Base-by-base conservation (phyloP, 768 basidiomycete genomes). In the Calocera cornea region DNA sequence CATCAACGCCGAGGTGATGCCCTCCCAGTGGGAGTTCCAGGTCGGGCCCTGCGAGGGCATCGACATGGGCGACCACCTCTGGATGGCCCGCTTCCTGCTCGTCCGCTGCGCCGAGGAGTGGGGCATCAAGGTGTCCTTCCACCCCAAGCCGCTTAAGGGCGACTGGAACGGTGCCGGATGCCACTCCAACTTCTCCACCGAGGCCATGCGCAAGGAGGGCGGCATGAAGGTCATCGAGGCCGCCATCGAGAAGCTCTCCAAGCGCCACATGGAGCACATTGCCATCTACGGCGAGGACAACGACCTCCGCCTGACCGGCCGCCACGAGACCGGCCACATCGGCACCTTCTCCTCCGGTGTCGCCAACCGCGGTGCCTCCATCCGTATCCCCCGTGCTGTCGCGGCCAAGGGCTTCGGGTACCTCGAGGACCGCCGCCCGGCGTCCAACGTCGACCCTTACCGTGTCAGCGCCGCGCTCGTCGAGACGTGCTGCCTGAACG, bases 161-260 rank as follows among this genome's bases (percentile, higher is more conserved):
- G 97, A 99, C 77, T 99, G 97, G 97, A 99, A 99, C 79, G 97
- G 97, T 75, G 97, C 97, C 71, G 97, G 97, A 66, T 92, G 90
- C 83, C 95, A 98, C 85, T 90, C 89, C 81, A 99, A 97, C 87
- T 98, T 84, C 84, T 91, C 89, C 74, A 98, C 97, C 73, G 87
- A 89, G 78, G 83, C 83, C 64, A 99, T 95, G 89, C 92, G 97
- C 70, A 90, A 92, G 77, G 85, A 87, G 49, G 93, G 90, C 78
- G 97, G 97, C 73, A 92, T 93, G 81, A 89, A 94, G 80, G 74
- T 78, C 70, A 98, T 98, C 75, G 89, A 98, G 72, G 86, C 84
- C 50, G 94, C 93, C 66, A 97, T 98, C 76, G 88, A 90, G 82
- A 97, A 95, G 81, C 83, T 99, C 69, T 80, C 86, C 72, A 88